Base-by-base conservation (phyloP, 202 grass and related monocot species). In the Hordeum pubiflorum region DNA sequence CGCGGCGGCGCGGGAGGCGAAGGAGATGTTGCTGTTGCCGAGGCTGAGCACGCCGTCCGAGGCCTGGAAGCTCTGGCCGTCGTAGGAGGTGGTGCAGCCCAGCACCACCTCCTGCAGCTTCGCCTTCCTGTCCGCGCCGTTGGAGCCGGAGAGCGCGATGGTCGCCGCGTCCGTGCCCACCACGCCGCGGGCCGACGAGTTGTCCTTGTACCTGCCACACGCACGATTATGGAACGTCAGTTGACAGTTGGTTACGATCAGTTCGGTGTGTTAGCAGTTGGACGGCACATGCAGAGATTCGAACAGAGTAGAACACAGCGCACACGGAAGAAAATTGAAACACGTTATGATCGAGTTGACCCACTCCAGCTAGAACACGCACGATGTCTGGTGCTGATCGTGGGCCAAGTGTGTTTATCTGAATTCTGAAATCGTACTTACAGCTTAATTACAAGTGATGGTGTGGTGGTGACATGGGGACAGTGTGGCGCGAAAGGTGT, bases 1-100 rank as follows among this genome's bases (percentile, higher is more conserved):
- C 13, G 82, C 71, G 32, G 90, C 84, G 64, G 92, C 96, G 39
- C 85, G 86, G 20, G 86, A 76, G 22, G 96, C 82, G 77, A 99
- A 99, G 46, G 96, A 99, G 82, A 91, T 84, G 69, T 83, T 59
- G 69, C 92, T 99, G 88, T 95, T 72, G 70, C 96, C 96, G 37
- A 99, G 89, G 81, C 90, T 91, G 38, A 98, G 83, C 61, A 98
- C 92, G 79, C 95, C 95, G 74, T 95, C 92, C 3, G 95, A 91
- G 12, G 82, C 58, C 74, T 69, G 76, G 81, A 95, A 95, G 80
- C 84, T 88, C 72, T 84, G 37, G 7, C 92, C 90, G 14, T 72
- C 75, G 22, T 86, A 84, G 9, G 85, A 86, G 18, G 89, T 86
- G 14, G 92, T 88, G 90, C 95, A 98, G 0, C 95, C 95, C 15